Percentiles rank a stretch among this genome's conserved stretches.
These are phyloP conservation scores for Neopestalotiopsis sp. DNA, from an alignment of 2,329 filamentous ascomycete genomes.

Conservation along the genomic window DNA sequence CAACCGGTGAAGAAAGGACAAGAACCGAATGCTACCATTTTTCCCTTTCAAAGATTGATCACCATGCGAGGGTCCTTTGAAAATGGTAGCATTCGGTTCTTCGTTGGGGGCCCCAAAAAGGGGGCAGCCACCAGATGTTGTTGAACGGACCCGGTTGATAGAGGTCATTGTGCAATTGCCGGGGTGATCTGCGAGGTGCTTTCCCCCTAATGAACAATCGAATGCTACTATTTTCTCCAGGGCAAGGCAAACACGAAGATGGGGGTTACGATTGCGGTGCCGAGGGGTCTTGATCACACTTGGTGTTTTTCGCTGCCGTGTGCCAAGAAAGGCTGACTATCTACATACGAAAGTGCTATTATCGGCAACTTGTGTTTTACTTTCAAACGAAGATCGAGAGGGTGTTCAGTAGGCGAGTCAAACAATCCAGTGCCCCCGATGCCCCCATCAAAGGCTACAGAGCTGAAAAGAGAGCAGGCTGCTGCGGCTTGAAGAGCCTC, in stretches of 20 bases:
- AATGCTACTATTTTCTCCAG: too few relatives aligned
- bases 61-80: neutral
- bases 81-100: neutral
- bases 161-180: neutral
- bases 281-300: neutral
- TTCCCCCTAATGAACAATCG: neutral
- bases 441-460: neutral
- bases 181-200: neutral
- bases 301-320: neutral
- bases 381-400: too few relatives aligned
- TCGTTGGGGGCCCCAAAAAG: neutral
- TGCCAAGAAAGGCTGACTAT: neutral
- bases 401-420: neutral
- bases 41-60: neutral
- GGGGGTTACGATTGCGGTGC: neutral
- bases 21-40: neutral
- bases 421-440: neutral
- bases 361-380: too few relatives aligned
- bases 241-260: too few relatives aligned
- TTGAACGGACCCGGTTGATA: neutral
- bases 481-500: neutral
- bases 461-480: neutral
- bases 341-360: neutral
- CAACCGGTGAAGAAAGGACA: neutral
- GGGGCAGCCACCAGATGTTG: too few relatives aligned